A percentile compares a stretch with the other conserved stretches of the same genome.
Conservation (phyloP, 495 filamentous ascomycete genomes). For the Neurospora sp. region DNA sequence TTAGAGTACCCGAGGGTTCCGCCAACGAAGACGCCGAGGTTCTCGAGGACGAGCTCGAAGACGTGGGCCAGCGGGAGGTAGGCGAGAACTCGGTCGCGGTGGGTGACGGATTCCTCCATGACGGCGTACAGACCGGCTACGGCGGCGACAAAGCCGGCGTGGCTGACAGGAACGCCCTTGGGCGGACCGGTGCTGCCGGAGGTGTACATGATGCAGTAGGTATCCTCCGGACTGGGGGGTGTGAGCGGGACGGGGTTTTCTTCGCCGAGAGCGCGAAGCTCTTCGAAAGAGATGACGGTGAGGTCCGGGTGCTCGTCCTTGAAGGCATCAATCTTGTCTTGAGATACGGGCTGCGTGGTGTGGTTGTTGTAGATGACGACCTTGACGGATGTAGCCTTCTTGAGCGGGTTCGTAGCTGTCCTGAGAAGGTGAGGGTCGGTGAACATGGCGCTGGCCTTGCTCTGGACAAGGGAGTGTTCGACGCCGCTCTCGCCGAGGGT, state of each 20-base stretch:
- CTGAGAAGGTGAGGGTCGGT: conserved; percentile 51
- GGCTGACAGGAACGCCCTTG: conserved; percentile 78
- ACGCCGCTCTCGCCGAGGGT: conserved; percentile 53
- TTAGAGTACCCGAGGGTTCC: conserved; percentile 76
- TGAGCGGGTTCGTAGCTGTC: conserved; percentile 31
- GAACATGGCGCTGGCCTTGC: conserved; percentile 50
- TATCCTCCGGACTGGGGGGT: conserved; percentile 58
- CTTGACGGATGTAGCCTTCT: conserved; percentile 32
- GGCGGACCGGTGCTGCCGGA: conserved; percentile 84
- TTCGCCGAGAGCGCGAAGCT: conserved; percentile 48
- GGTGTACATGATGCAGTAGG: conserved; percentile 91
- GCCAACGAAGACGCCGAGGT: conserved; percentile 62
- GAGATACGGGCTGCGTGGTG: conserved; percentile 27
- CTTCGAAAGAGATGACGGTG: conserved; percentile 33
- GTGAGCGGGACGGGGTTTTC: conserved; percentile 51
- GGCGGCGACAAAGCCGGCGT: conserved; percentile 64
- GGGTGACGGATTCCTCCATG: conserved; percentile 36
- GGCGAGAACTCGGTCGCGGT: conserved; percentile 56
- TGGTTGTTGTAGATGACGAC: conserved; percentile 36
- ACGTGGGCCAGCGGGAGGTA: conserved; percentile 92
- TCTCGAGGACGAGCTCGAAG: conserved; percentile 73
- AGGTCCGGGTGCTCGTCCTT: conserved; percentile 30
- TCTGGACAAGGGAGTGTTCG: conserved; percentile 51
- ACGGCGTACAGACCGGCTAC: conserved; percentile 33
- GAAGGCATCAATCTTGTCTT: conserved; percentile 32